A percentile compares a stretch with the other conserved stretches of the same genome.
Conservation (phyloP, 345 rosid species). For the Rubroshorea leprosula region DNA sequence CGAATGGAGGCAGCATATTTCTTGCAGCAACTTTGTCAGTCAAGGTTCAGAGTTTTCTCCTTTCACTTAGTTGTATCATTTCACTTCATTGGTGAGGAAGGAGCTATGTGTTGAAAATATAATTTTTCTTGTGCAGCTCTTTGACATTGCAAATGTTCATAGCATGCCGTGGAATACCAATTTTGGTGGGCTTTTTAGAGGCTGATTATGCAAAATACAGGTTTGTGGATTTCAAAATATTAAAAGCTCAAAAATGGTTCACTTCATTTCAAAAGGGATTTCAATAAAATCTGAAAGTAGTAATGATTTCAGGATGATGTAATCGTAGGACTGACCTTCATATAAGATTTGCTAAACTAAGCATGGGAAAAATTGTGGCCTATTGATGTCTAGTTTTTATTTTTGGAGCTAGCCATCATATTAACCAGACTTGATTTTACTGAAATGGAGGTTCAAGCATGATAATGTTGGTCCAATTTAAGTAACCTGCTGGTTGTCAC, state of each 20-base stretch:
- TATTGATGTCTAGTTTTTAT: too few species aligned
- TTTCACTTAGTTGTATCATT: constrained; percentile 1
- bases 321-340: background rate
- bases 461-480: background rate
- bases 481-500: background rate
- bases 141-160: constrained; percentile 98
- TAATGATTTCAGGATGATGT: background rate
- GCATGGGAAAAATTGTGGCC: background rate
- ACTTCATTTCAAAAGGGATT: background rate
- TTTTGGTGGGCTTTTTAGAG: constrained; percentile 91
- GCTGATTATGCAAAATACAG: constrained; percentile 96
- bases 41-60: constrained; percentile 54
- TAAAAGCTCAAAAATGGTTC: background rate
- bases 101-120: constrained; percentile 25
- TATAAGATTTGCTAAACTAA: background rate
- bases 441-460: too few species aligned
- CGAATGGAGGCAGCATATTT: constrained; percentile 95
- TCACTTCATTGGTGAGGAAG: constrained; percentile 1
- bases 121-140: constrained; percentile 46
- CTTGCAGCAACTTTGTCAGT: constrained; percentile 91
- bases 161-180: constrained; percentile 93
- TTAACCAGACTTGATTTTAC: background rate
- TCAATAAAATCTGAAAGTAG: background rate
- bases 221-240: constrained; percentile 29
- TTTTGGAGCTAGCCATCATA: background rate